Conservation (phyloP, 305 asterid genomes). For the Fraxinus dipetala region DNA sequence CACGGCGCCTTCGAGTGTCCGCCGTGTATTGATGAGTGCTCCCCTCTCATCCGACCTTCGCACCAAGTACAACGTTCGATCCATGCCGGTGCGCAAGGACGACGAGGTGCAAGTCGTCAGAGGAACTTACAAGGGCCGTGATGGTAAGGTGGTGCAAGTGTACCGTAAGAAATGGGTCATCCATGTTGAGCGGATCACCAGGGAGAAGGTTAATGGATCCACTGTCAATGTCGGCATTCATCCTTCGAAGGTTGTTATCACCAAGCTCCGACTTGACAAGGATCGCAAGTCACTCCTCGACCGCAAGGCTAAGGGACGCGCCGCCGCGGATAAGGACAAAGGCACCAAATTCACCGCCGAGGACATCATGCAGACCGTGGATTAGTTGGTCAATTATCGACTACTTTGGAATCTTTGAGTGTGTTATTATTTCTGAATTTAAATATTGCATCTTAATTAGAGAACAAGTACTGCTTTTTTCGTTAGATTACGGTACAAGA, state of each 20-base stretch:
- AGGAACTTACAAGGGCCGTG: slow-evolving; percentile 66
- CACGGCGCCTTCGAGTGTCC: slow-evolving; percentile 60
- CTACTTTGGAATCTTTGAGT: not conserved
- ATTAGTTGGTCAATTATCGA: slow-evolving; percentile 31
- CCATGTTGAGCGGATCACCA: slow-evolving; percentile 57
- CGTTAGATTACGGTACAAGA: not conserved
- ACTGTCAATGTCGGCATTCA: slow-evolving; percentile 58
- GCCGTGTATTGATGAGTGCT: slow-evolving; percentile 59
- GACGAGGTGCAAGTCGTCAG: slow-evolving; percentile 62
- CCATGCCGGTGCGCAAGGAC: slow-evolving; percentile 65
- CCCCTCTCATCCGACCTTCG: slow-evolving; percentile 57
- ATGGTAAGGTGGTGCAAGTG: slow-evolving; percentile 53
- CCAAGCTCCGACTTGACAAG: slow-evolving; percentile 58
- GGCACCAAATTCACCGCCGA: slow-evolving; percentile 57
- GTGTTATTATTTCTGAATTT: not conserved
- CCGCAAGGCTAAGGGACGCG: slow-evolving; percentile 64
- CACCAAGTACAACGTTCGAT: slow-evolving; percentile 53
- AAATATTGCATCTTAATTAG: not conserved
- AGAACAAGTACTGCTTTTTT: not conserved
- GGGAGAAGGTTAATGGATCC: slow-evolving; percentile 61
- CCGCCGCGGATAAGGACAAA: slow-evolving; percentile 56
- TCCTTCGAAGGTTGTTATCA: slow-evolving; percentile 58
- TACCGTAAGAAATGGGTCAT: slow-evolving; percentile 67
- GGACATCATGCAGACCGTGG: slow-evolving; percentile 59
- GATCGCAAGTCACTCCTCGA: slow-evolving; percentile 53